Evolutionary conservation across 1,284 basidiomycete genomes (phyloP).

Genomic region (Calocybe gambosa): DNA sequence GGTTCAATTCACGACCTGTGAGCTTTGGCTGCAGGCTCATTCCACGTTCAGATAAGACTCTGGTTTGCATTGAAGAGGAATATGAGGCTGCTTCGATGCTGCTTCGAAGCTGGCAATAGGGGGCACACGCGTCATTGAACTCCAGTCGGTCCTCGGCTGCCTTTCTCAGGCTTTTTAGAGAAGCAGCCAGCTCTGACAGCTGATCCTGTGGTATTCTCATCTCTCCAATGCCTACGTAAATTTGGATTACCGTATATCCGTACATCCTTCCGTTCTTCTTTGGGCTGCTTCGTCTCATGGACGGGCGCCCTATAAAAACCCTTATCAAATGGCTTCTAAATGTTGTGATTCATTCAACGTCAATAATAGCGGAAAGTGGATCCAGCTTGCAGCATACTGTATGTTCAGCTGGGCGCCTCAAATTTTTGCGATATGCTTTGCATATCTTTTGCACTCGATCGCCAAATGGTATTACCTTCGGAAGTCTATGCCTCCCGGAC

Average conservation of each 20-base stretch:
- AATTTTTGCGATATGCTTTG: slow-evolving; percentile 6
- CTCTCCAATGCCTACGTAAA: background rate
- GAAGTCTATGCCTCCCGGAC: slow-evolving; percentile 38
- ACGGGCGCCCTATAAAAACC: background rate
- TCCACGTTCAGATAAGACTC: slow-evolving; percentile 22
- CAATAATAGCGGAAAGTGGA: background rate
- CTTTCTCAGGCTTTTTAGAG: background rate
- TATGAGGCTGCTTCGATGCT: slow-evolving; percentile 12
- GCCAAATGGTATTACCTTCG: slow-evolving; percentile 24
- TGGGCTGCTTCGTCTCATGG: background rate
- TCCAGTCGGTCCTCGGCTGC: background rate
- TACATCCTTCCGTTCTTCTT: background rate
- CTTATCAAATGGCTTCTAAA: background rate
- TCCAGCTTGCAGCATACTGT: background rate
- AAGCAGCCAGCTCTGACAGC: background rate
- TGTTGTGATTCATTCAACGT: background rate
- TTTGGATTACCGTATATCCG: background rate
- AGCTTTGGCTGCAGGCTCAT: slow-evolving; percentile 34
- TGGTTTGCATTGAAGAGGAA: slow-evolving; percentile 19
- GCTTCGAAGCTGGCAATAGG: slow-evolving; percentile 5
- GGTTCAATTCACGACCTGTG: slow-evolving; percentile 41
- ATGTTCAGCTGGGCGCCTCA: background rate
- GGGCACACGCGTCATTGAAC: background rate
- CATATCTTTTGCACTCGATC: slow-evolving; percentile 7
- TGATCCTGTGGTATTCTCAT: background rate